Conservation (phyloP, 2,329 filamentous ascomycete genomes). For the Dothidotthia symphoricarpi region DNA sequence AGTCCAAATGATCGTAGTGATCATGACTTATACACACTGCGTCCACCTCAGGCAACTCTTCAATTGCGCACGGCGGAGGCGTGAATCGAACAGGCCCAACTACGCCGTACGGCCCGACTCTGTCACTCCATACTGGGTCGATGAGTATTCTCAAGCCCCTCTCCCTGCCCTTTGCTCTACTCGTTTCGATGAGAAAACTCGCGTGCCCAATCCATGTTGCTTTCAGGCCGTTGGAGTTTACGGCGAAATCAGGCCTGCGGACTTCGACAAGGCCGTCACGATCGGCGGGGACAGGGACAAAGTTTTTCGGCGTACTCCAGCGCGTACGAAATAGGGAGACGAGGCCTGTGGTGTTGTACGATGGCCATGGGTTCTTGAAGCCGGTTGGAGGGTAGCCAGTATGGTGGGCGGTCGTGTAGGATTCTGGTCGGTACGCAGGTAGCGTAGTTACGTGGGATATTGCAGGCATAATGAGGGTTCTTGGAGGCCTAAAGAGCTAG, state of each 20-base stretch:
- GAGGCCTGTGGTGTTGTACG: slow-evolving; percentile 32
- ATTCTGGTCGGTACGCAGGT: slow-evolving; percentile 19
- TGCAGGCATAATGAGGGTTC: slow-evolving; percentile 16
- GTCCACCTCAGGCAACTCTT: slow-evolving; percentile 54
- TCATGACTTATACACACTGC: slow-evolving; percentile 56
- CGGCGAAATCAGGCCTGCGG: slow-evolving; percentile 43
- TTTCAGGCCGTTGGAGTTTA: slow-evolving; percentile 34
- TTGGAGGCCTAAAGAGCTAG: slow-evolving; percentile 16
- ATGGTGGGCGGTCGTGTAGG: slow-evolving; percentile 42
- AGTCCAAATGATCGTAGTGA: slow-evolving; percentile 58
- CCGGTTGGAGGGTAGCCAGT: slow-evolving; percentile 45
- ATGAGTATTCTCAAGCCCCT: slow-evolving; percentile 50
- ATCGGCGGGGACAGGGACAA: slow-evolving; percentile 47
- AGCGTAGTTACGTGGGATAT: slow-evolving; percentile 16
- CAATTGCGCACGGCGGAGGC: slow-evolving; percentile 50
- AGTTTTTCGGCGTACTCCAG: slow-evolving; percentile 44
- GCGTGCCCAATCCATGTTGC: slow-evolving; percentile 56
- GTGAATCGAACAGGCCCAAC: slow-evolving; percentile 54
- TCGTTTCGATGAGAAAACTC: slow-evolving; percentile 50
- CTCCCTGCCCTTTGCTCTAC: slow-evolving; percentile 20
- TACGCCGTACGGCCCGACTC: slow-evolving; percentile 49
- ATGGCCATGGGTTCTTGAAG: slow-evolving; percentile 54
- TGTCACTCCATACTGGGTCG: slow-evolving; percentile 54
- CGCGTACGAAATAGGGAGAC: slow-evolving; percentile 36
- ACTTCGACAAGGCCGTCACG: slow-evolving; percentile 46